A percentile compares a stretch with the other conserved stretches of the same genome.
phyloP scores from a whole-genome alignment of 2,329 filamentous ascomycete genomes.

The Paracoccidioides brasiliensis region DNA sequence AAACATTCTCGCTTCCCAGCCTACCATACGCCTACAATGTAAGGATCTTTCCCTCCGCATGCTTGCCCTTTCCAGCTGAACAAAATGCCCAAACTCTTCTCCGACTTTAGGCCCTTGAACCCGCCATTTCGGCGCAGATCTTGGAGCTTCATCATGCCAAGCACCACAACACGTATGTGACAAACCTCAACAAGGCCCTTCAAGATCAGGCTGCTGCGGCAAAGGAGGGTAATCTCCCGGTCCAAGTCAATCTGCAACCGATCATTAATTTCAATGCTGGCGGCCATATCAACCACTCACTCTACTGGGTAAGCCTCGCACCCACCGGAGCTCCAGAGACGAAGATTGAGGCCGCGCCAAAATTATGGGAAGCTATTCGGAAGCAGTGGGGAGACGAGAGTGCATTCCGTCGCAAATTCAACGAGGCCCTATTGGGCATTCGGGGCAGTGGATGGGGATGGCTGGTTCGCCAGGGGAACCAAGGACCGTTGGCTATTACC shows the following conservation, averaged over 20 bases:
- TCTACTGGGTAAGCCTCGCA: slow-evolving; percentile 79
- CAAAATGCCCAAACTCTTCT: slow-evolving; percentile 53
- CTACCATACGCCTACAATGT: slow-evolving; percentile 61
- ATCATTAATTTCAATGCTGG: slow-evolving; percentile 80
- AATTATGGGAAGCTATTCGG: slow-evolving; percentile 48
- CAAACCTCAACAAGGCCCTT: slow-evolving; percentile 66
- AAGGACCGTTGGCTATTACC: slow-evolving; percentile 52
- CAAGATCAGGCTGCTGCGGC: slow-evolving; percentile 50
- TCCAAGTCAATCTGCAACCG: slow-evolving; percentile 54
- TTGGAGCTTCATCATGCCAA: slow-evolving; percentile 92
- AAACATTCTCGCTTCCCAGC: slow-evolving; percentile 47
- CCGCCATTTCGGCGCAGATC: slow-evolving; percentile 66
- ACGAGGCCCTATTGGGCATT: slow-evolving; percentile 51
- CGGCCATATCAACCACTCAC: slow-evolving; percentile 82
- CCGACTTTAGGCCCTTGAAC: slow-evolving; percentile 65
- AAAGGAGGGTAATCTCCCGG: slow-evolving; percentile 44
- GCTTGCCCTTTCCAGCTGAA: neutral
- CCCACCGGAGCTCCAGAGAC: slow-evolving; percentile 48
- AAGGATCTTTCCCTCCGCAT: neutral
- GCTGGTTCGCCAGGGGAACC: slow-evolving; percentile 54
- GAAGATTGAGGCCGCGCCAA: slow-evolving; percentile 39
- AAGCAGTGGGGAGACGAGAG: slow-evolving; percentile 54
- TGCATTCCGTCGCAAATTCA: slow-evolving; percentile 53
- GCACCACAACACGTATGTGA: slow-evolving; percentile 89
- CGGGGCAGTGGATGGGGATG: slow-evolving; percentile 85